Evolutionary conservation across 345 rosid genomes (phyloP).

Genomic region (Citrus inodora): DNA sequence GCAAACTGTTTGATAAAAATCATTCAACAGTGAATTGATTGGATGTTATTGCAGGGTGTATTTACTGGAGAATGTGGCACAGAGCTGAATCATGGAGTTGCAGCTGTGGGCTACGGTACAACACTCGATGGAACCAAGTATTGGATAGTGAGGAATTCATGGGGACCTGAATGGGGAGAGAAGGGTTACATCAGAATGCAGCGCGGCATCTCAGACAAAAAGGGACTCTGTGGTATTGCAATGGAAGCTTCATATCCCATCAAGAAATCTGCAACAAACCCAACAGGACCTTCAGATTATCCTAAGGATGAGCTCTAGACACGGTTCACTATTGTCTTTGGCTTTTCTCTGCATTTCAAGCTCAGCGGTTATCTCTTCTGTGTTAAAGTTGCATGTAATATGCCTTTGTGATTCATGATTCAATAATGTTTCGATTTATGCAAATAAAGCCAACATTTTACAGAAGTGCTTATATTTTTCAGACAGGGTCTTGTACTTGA

Average conservation of each 20-base stretch:
- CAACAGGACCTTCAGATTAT: slow-evolving; percentile 20
- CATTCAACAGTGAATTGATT: background rate
- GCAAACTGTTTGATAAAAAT: background rate
- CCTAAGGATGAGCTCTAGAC: slow-evolving; percentile 65
- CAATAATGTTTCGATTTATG: background rate
- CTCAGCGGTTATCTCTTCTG: background rate
- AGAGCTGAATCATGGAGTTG: slow-evolving; percentile 67
- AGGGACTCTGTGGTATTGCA: slow-evolving; percentile 71
- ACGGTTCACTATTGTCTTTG: background rate
- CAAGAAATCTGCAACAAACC: slow-evolving; percentile 53
- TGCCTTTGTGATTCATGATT: background rate
- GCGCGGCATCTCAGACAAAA: slow-evolving; percentile 36
- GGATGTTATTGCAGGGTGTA: slow-evolving; percentile 49
- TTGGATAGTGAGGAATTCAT: slow-evolving; percentile 75
- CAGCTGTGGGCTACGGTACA: slow-evolving; percentile 63
- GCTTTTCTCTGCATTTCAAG: background rate
- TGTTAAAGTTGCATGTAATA: background rate
- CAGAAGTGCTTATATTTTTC: background rate
- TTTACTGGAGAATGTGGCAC: slow-evolving; percentile 60
- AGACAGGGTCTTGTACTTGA: too few relatives aligned
- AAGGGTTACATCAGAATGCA: slow-evolving; percentile 62
- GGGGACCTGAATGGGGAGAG: slow-evolving; percentile 86
- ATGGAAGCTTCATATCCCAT: slow-evolving; percentile 69
- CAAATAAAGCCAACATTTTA: background rate
- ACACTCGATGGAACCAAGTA: slow-evolving; percentile 68